These are phyloP conservation scores for Auriscalpium microsporum DNA, from an alignment of 768 basidiomycete genomes.

Conservation along the genomic window DNA sequence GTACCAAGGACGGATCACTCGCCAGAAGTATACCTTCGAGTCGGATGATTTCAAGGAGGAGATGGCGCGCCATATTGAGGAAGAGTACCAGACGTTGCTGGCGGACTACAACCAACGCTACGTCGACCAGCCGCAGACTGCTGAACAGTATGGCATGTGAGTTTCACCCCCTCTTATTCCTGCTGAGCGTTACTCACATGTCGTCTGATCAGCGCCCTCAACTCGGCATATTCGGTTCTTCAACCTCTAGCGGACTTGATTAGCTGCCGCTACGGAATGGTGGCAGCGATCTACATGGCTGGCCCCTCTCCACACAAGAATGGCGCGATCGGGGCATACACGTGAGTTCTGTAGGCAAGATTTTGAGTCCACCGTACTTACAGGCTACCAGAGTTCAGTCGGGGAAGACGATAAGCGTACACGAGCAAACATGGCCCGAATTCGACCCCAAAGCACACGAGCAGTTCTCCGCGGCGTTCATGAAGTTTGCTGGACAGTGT, in stretches of 20 bases:
- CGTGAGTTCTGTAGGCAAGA: background rate
- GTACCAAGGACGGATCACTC: background rate
- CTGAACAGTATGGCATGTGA: background rate
- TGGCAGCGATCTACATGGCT: background rate
- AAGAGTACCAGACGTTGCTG: background rate
- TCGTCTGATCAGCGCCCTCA: background rate
- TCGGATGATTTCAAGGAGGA: background rate
- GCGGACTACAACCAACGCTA: background rate
- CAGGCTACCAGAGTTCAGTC: background rate
- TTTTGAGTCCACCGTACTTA: background rate
- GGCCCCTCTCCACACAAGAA: background rate
- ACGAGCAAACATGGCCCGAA: background rate
- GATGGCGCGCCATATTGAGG: background rate
- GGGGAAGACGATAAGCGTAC: background rate
- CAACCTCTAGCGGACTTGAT: background rate
- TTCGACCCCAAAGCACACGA: background rate
- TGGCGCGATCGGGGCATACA: background rate
- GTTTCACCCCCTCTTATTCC: background rate
- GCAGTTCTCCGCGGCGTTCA: background rate
- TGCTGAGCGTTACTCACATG: background rate
- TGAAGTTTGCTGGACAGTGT: background rate
- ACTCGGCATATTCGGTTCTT: background rate
- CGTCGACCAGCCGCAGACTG: background rate
- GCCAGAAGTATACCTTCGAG: background rate
- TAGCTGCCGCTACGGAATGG: background rate